Base-by-base conservation (phyloP, 108 stramenopile genomes). In the Asterionellopsis glacialis region DNA sequence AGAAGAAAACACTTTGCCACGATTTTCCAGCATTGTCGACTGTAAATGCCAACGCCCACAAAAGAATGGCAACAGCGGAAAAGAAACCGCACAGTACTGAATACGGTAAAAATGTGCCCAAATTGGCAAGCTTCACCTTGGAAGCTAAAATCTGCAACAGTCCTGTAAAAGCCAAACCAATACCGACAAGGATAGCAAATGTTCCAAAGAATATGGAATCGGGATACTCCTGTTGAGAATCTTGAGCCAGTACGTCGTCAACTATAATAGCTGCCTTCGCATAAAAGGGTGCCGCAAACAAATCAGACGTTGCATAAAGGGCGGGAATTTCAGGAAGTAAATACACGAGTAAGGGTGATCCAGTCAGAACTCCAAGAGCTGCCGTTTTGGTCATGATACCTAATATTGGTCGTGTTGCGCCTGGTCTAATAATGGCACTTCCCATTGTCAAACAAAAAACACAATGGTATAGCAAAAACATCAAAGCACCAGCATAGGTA, bases 11-110 rank as follows among this genome's bases (percentile, higher is more conserved):
- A 12, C 26, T 25, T 33, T 64, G 48, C 62, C 75, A 58, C 10
- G 63, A 54, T 10, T 67, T 57, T 38, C 68, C 65, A 0, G 64
- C 62, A 11, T 77, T 80, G 50, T 82, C 81, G 39, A 85, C 77
- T 13, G 74, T 64, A 48, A 88, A 74, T 10, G 83, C 76, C 41
- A 77, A 59, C 42, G 79, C 68, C 87, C 87, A 88, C 58, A 82
- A 40, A 25, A 78, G 66, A 40, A 84, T 55, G 3, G 82, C 87
- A 27, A 88, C 87, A 13, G 81, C 76, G 10, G 83, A 83, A 51
- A 88, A 88, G 62, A 88, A 88, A 10, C 87, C 87, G 57, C 83
- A 84, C n/a, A 88, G 58, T 0, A 88, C 87, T 9, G 78, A 64
- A 55, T 80, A 88, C 1, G 87, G 87, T 0, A 88, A 59, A 52